Percentiles rank a stretch among this genome's conserved stretches.
Evolutionary conservation across 805 yeast species (phyloP).

Genomic region (Phaffomyces antillensis): DNA sequence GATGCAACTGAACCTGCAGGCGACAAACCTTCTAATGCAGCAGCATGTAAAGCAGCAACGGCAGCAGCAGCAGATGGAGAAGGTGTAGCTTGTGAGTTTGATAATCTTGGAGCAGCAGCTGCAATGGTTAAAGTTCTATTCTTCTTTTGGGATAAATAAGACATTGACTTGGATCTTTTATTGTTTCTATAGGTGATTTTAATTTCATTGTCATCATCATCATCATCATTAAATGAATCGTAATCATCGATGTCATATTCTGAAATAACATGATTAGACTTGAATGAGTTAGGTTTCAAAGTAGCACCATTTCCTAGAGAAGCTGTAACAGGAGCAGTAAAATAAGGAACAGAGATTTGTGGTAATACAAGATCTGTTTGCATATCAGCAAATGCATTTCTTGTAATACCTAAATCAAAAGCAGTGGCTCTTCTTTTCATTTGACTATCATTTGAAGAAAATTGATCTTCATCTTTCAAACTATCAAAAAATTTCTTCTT

Average conservation of each 20-base stretch:
- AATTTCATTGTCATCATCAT: conserved; percentile 29
- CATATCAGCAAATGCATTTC: conserved; percentile 30
- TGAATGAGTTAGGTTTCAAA: conserved; percentile 6
- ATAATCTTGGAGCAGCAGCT: conserved; percentile 75
- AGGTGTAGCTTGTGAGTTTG: conserved; percentile 51
- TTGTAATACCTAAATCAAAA: conserved; percentile 41
- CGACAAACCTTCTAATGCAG: conserved; percentile 47
- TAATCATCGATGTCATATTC: conserved; percentile 44
- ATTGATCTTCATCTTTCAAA: conserved; percentile 13
- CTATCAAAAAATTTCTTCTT: conserved; percentile 19
- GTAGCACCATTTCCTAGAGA: conserved; percentile 33
- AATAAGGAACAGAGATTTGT: conserved; percentile 54
- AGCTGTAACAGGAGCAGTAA: conserved; percentile 75
- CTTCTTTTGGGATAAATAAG: conserved; percentile 48
- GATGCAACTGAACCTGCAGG: conserved; percentile 31
- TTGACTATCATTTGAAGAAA: conserved; percentile 10
- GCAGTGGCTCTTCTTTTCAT: conserved; percentile 45
- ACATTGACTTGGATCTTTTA: conserved; percentile 59
- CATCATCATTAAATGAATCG: conserved; percentile 23
- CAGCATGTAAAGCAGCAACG: conserved; percentile 67
- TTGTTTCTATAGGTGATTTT: conserved; percentile 36
- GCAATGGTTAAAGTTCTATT: conserved; percentile 54
- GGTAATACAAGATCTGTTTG: conserved; percentile 32
- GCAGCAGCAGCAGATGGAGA: conserved; percentile 65
- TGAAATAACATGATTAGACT: conserved; percentile 20